Conservation (phyloP, 495 filamentous ascomycete genomes). For the Tuber calosporum region DNA sequence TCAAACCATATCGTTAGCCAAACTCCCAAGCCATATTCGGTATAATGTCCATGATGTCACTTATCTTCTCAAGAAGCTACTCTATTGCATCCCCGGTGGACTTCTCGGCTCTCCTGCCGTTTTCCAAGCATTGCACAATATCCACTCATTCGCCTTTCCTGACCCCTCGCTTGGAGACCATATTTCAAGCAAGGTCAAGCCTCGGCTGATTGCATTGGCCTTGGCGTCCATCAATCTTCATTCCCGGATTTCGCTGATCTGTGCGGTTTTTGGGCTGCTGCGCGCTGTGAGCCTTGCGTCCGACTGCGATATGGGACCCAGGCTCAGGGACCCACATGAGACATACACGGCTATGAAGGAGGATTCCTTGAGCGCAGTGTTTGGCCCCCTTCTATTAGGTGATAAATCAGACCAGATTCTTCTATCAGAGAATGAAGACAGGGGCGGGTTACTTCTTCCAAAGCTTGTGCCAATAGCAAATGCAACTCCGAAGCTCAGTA, state of each 20-base stretch:
- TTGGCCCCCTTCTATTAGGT: constrained; percentile 58
- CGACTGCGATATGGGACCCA: constrained; percentile 30
- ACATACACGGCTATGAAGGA: constrained; percentile 53
- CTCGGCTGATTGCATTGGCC: constrained; percentile 58
- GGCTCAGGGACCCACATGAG: constrained; percentile 33
- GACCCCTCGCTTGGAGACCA: constrained; percentile 49
- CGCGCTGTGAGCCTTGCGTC: constrained; percentile 35
- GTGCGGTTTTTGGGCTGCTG: constrained; percentile 59
- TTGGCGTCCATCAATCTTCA: constrained; percentile 52
- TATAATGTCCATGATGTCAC: constrained; percentile 61
- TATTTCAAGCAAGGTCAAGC: constrained; percentile 51
- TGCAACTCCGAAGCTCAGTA: constrained; percentile 28
- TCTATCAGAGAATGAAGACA: constrained; percentile 39
- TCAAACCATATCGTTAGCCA: constrained; percentile 51
- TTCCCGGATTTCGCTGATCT: constrained; percentile 57
- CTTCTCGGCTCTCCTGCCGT: constrained; percentile 62
- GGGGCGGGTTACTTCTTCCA: constrained; percentile 37
- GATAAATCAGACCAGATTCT: constrained; percentile 45
- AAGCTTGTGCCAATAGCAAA: constrained; percentile 29
- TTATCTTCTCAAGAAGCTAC: constrained; percentile 62
- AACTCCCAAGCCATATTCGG: constrained; percentile 52
- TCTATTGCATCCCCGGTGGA: constrained; percentile 64
- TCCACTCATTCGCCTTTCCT: constrained; percentile 52
- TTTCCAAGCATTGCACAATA: constrained; percentile 59
- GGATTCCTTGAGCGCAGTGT: constrained; percentile 56